phyloP scores from a whole-genome alignment of 1,139 yeast genomes.

The Suhomyces yuchorum region DNA sequence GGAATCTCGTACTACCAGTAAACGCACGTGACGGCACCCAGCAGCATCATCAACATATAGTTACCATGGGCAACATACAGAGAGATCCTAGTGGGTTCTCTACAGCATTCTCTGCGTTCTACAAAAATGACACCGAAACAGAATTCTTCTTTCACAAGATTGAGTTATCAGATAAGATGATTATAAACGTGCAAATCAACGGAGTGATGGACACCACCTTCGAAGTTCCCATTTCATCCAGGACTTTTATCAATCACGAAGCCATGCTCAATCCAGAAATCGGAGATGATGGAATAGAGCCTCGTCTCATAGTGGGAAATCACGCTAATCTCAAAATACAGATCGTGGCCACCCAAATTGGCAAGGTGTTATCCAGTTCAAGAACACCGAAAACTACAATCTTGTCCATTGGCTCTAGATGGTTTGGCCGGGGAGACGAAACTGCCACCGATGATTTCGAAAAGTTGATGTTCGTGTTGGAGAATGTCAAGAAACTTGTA shows the following conservation, averaged over 20 bases:
- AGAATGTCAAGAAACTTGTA: constrained; percentile 30
- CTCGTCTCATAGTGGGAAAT: constrained; percentile 43
- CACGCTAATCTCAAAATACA: constrained; percentile 43
- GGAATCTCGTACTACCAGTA: no score
- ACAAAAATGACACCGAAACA: constrained; percentile 21
- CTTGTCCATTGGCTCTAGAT: constrained; percentile 42
- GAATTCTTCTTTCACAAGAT: constrained; percentile 38
- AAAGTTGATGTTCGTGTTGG: constrained; percentile 44
- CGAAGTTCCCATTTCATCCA: constrained; percentile 43
- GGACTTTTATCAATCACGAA: constrained; percentile 24
- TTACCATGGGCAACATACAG: not conserved
- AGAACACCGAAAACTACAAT: constrained; percentile 36
- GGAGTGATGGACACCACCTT: constrained; percentile 48
- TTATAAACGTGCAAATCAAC: constrained; percentile 39
- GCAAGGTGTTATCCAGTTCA: constrained; percentile 34
- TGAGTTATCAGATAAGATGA: constrained; percentile 37
- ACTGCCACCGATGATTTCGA: constrained; percentile 39
- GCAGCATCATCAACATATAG: not conserved
- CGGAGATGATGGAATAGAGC: constrained; percentile 39
- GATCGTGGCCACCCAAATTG: constrained; percentile 47
- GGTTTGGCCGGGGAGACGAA: constrained; percentile 48
- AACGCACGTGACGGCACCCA: no score
- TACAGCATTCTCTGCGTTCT: constrained; percentile 20
- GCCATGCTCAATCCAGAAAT: constrained; percentile 15
- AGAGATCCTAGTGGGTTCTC: constrained; percentile 27